A percentile compares a stretch with the other conserved stretches of the same genome.
phyloP scores from a whole-genome alignment of 2,329 filamentous ascomycete species.

The Tolypocladium endophyticum region DNA sequence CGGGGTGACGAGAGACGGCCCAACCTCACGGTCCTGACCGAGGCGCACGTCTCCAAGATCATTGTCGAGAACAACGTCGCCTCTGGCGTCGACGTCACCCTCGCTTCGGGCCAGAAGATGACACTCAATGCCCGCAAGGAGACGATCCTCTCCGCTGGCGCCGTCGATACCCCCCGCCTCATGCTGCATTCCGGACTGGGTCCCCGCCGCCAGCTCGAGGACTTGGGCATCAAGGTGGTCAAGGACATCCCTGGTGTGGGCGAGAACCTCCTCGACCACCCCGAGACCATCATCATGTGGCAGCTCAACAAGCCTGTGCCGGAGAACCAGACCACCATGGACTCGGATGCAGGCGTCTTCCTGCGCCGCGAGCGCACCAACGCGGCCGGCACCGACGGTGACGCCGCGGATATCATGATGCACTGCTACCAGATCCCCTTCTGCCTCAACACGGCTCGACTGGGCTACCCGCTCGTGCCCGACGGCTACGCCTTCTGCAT shows the following conservation, averaged over 20 bases:
- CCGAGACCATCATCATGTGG: slow-evolving; percentile 54
- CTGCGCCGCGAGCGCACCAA: slow-evolving; percentile 66
- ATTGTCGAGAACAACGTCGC: slow-evolving; percentile 61
- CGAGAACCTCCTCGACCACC: slow-evolving; percentile 51
- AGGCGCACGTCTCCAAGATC: slow-evolving; percentile 77
- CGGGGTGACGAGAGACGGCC: slow-evolving; percentile 71
- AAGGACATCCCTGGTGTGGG: slow-evolving; percentile 49
- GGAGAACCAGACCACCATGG: slow-evolving; percentile 76
- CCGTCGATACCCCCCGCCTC: slow-evolving; percentile 68
- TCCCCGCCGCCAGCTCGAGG: slow-evolving; percentile 39
- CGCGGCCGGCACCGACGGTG: slow-evolving; percentile 56
- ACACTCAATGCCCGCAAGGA: slow-evolving; percentile 59
- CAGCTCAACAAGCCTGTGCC: slow-evolving; percentile 71
- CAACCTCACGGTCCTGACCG: slow-evolving; percentile 78
- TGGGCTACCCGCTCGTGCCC: slow-evolving; percentile 54
- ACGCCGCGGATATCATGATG: slow-evolving; percentile 85
- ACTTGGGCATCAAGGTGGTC: slow-evolving; percentile 44
- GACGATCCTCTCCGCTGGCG: slow-evolving; percentile 70
- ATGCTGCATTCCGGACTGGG: slow-evolving; percentile 49
- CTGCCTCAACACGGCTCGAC: slow-evolving; percentile 70
- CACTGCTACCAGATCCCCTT: slow-evolving; percentile 96
- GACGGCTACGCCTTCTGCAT: slow-evolving; percentile 84
- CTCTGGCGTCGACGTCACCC: slow-evolving; percentile 59
- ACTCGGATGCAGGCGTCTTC: slow-evolving; percentile 84
- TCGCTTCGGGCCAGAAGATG: slow-evolving; percentile 40